phyloP scores from a whole-genome alignment of 2,329 filamentous ascomycete species.

The Raffaelea deltoideospora region DNA sequence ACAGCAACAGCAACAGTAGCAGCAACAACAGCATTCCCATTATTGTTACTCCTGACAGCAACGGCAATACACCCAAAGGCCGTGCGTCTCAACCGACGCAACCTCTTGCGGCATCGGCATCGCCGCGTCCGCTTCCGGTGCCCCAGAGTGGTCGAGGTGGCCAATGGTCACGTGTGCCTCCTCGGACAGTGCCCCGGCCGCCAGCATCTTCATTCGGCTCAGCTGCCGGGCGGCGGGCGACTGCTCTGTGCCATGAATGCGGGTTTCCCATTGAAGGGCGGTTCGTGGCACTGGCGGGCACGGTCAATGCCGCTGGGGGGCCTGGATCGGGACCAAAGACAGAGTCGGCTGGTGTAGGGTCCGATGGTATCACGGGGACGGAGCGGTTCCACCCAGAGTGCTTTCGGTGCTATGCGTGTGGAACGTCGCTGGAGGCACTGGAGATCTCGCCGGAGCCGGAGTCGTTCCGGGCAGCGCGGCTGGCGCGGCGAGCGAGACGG shows the following conservation, averaged over 20 bases:
- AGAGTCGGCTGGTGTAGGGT: too few species aligned
- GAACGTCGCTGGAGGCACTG: constrained; percentile 79
- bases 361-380: too few species aligned
- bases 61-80: too few species aligned
- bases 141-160: constrained; percentile 27
- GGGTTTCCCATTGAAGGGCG: constrained; percentile 74
- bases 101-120: constrained; percentile 4
- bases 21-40: constrained; percentile 13
- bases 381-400: constrained; percentile 80
- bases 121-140: constrained; percentile 31
- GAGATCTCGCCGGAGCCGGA: constrained; percentile 93
- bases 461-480: constrained; percentile 49
- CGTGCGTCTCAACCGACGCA: not conserved
- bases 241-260: constrained; percentile 73
- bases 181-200: constrained; percentile 9
- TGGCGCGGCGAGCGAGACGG: constrained; percentile 56
- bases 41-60: too few species aligned
- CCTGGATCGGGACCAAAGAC: not conserved
- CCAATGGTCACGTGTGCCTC: constrained; percentile 44
- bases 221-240: constrained; percentile 33
- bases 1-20: constrained; percentile 11
- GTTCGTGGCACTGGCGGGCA: constrained; percentile 69
- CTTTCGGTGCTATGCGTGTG: constrained; percentile 79
- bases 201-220: too few species aligned
- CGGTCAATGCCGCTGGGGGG: not conserved